Conservation (phyloP, 441 rosid genomes). For the Sinapis alba region DNA sequence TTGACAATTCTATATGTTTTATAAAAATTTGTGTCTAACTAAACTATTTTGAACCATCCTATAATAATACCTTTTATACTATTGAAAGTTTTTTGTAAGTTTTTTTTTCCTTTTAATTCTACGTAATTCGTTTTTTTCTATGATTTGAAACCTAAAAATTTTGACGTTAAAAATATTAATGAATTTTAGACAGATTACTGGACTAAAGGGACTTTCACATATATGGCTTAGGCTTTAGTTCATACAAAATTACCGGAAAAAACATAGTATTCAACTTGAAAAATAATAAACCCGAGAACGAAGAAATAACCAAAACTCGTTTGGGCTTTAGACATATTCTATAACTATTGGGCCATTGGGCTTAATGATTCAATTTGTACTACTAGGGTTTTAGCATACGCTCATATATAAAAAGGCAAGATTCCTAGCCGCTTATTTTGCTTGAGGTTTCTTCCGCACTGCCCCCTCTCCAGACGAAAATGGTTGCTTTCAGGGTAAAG, state of each 20-base stretch:
- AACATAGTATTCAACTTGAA: background rate
- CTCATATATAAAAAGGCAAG: constrained; percentile 9
- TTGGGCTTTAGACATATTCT: background rate
- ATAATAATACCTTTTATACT: no score
- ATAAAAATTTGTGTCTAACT: no score
- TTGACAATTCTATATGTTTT: no score
- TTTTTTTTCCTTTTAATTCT: no score
- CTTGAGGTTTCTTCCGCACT: constrained; percentile 23
- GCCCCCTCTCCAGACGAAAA: constrained; percentile 20
- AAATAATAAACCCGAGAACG: background rate
- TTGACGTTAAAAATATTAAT: no score
- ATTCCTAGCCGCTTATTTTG: constrained; percentile 28
- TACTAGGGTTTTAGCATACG: constrained; percentile 28
- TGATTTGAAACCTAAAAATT: no score
- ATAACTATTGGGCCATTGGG: constrained; percentile 25
- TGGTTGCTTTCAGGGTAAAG: constrained; percentile 37
- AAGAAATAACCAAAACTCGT: background rate
- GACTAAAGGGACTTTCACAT: no score
- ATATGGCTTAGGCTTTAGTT: no score
- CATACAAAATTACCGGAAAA: background rate
- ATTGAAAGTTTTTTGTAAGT: no score
- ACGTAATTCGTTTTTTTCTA: no score
- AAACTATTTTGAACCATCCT: no score
- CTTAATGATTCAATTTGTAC: background rate
- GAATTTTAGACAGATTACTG: no score